These are phyloP conservation scores for Moniliophthora roreri DNA, from an alignment of 1,284 basidiomycete genomes.

Conservation along the genomic window DNA sequence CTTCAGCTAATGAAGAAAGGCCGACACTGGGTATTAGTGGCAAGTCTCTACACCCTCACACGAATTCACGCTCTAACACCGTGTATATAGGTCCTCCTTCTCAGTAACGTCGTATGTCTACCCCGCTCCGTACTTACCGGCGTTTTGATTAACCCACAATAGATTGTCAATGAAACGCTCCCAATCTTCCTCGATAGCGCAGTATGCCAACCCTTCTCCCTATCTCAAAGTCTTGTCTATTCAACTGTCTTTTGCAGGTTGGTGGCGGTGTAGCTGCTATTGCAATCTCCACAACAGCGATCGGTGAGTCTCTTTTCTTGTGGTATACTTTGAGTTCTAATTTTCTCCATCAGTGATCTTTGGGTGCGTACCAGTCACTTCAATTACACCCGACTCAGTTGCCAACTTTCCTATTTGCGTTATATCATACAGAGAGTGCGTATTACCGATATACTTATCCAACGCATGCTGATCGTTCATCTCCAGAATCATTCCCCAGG, in stretches of 20 bases:
- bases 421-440: conserved; percentile 1
- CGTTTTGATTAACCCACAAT: not conserved
- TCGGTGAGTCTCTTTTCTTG: conserved; percentile 49
- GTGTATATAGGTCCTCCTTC: conserved; percentile 6
- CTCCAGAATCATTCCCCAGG: conserved; percentile 82
- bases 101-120: conserved; percentile 17
- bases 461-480: not conserved
- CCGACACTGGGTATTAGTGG: conserved; percentile 16
- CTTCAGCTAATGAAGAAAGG: conserved; percentile 8
- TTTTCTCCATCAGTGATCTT: conserved; percentile 60
- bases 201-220: conserved; percentile 3
- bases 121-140: not conserved
- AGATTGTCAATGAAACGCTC: conserved; percentile 18
- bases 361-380: conserved; percentile 50
- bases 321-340: conserved; percentile 4
- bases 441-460: not conserved
- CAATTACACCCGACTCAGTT: not conserved
- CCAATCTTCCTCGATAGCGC: conserved; percentile 18
- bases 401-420: not conserved
- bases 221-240: not conserved
- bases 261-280: conserved; percentile 18
- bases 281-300: conserved; percentile 62
- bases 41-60: conserved; percentile 23
- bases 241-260: conserved; percentile 6
- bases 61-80: not conserved